A percentile compares a stretch with the other conserved stretches of the same genome.
Conservation (phyloP, 495 filamentous ascomycete genomes). For the Trichodelitschia bisporula region DNA sequence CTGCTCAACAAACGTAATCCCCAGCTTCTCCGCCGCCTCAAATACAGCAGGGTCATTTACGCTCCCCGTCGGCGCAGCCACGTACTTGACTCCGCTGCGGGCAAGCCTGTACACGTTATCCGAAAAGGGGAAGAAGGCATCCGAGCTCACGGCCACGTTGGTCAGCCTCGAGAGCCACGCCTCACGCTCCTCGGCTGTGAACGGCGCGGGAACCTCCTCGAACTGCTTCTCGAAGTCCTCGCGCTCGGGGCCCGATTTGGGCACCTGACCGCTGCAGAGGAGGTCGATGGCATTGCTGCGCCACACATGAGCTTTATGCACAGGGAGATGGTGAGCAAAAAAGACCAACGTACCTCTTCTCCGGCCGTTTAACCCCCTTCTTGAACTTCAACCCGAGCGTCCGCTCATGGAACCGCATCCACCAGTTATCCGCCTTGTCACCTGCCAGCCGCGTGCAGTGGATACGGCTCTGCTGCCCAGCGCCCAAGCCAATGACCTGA, state of each 20-base stretch:
- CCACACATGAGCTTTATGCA: too few relatives aligned
- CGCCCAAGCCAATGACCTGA: slow-evolving; percentile 81
- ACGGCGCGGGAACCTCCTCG: slow-evolving; percentile 65
- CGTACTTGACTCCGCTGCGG: slow-evolving; percentile 79
- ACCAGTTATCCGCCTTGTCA: slow-evolving; percentile 98
- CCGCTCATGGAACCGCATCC: slow-evolving; percentile 87
- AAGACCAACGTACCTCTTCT: too few relatives aligned
- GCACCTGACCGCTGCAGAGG: slow-evolving; percentile 71
- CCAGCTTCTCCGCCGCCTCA: slow-evolving; percentile 76
- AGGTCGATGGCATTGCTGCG: slow-evolving; percentile 95
- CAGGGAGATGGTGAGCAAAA: too few relatives aligned
- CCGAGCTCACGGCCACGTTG: slow-evolving; percentile 68
- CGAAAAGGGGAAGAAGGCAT: slow-evolving; percentile 97
- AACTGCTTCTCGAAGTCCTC: slow-evolving; percentile 73
- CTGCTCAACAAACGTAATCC: slow-evolving; percentile 81
- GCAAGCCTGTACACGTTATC: slow-evolving; percentile 88
- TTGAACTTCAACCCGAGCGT: slow-evolving; percentile 81
- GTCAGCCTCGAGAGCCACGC: slow-evolving; percentile 59
- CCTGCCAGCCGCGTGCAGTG: slow-evolving; percentile 97
- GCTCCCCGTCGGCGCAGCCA: slow-evolving; percentile 78
- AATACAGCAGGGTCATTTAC: slow-evolving; percentile 80
- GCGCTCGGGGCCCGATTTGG: slow-evolving; percentile 49
- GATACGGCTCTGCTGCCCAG: slow-evolving; percentile 90
- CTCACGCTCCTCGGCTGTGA: slow-evolving; percentile 62
- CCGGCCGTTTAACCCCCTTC: slow-evolving; percentile 81